Evolutionary conservation across 768 basidiomycete species (phyloP).

Genomic region (Rhodotorula kratochvilovae): DNA sequence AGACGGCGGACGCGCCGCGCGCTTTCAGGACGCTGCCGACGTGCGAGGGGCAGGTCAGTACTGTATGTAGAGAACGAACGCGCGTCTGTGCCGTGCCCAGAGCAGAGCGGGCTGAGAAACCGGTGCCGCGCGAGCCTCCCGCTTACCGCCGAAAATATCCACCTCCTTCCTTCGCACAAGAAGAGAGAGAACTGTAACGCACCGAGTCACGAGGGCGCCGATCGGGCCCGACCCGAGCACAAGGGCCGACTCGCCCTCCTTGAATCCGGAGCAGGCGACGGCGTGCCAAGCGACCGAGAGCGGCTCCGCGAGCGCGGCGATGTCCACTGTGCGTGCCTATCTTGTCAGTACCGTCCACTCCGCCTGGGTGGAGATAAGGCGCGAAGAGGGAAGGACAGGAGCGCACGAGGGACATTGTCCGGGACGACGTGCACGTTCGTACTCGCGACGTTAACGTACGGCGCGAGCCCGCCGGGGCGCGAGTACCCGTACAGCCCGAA

Average conservation of each 20-base stretch:
- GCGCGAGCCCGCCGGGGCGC: constrained; percentile 51
- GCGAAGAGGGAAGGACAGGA: not conserved
- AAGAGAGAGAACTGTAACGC: constrained; percentile 44
- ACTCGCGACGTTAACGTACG: constrained; percentile 50
- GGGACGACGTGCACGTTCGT: constrained; percentile 51
- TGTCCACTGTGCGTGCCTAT: constrained; percentile 48
- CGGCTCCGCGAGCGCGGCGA: constrained; percentile 55
- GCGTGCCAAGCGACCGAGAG: constrained; percentile 55
- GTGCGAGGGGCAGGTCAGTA: too few relatives aligned
- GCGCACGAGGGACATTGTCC: constrained; percentile 50
- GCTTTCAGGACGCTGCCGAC: constrained; percentile 49
- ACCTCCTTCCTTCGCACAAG: too few relatives aligned
- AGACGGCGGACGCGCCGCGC: constrained; percentile 45
- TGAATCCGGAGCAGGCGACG: constrained; percentile 51
- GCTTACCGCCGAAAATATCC: too few relatives aligned
- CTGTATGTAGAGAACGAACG: too few relatives aligned
- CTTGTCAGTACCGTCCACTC: not conserved
- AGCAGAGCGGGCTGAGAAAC: too few relatives aligned
- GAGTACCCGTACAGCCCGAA: constrained; percentile 34
- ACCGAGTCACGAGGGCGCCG: constrained; percentile 29
- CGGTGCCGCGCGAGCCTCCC: too few relatives aligned
- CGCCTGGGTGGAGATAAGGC: not conserved
- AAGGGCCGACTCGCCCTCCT: constrained; percentile 50
- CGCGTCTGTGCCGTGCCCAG: too few relatives aligned
- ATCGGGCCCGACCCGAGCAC: constrained; percentile 55